Percentiles rank a stretch among this genome's conserved stretches.
phyloP scores from a whole-genome alignment of 441 rosid species.

The Pelargonium fulgidum region DNA sequence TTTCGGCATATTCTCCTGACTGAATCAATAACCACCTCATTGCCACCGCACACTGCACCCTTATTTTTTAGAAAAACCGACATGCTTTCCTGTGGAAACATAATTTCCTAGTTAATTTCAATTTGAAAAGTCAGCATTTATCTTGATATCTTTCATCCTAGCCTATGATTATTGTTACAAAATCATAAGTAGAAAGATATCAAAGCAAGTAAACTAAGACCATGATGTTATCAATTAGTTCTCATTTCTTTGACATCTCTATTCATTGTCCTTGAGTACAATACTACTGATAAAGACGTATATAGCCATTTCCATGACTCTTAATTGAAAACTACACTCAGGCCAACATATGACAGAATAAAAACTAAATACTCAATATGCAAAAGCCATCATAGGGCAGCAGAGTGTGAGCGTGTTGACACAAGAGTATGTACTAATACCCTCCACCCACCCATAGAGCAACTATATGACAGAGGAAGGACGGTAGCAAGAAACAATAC shows the following conservation, averaged over 20 bases:
- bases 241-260: not conserved
- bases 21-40: slow-evolving; percentile 25
- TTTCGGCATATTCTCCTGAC: slow-evolving; percentile 23
- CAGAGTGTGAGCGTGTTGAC: too few species aligned
- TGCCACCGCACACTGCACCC: slow-evolving; percentile 14
- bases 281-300: not conserved
- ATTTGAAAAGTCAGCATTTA: too few species aligned
- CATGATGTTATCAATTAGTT: not conserved
- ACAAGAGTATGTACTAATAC: too few species aligned
- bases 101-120: not conserved
- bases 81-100: slow-evolving; percentile 20
- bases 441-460: too few species aligned
- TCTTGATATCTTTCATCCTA: too few species aligned
- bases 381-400: too few species aligned
- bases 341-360: not conserved
- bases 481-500: not conserved
- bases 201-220: too few species aligned
- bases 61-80: slow-evolving; percentile 14
- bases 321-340: too few species aligned
- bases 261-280: not conserved
- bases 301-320: too few species aligned
- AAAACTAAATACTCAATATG: not conserved
- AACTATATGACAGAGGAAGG: not conserved
- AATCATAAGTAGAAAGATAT: too few species aligned
- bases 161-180: too few species aligned